Evolutionary conservation across 1,139 yeast species (phyloP).

Genomic region (Geotrichum reessii): DNA sequence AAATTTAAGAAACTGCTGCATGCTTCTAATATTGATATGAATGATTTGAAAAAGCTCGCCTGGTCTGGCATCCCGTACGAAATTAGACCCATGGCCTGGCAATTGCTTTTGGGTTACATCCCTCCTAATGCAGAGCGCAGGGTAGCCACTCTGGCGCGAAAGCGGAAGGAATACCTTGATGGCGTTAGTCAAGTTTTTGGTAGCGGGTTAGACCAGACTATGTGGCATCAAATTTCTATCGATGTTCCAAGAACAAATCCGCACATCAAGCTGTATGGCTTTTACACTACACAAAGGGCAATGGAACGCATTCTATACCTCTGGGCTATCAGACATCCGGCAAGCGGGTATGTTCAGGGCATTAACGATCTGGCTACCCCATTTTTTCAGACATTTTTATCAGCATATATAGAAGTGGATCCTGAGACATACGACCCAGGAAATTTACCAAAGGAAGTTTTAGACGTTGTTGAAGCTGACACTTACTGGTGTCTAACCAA

Average conservation of each 20-base stretch:
- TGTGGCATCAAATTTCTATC: slow-evolving; percentile 94
- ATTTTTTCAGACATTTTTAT: slow-evolving; percentile 79
- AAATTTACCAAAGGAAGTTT: slow-evolving; percentile 48
- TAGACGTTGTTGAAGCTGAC: slow-evolving; percentile 78
- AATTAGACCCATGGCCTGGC: slow-evolving; percentile 85
- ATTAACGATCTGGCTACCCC: slow-evolving; percentile 94
- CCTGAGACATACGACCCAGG: slow-evolving; percentile 57
- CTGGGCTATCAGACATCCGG: slow-evolving; percentile 98
- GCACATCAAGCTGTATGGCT: slow-evolving; percentile 64
- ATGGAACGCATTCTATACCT: slow-evolving; percentile 76
- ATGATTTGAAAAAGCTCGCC: slow-evolving; percentile 67
- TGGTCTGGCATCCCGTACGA: slow-evolving; percentile 94
- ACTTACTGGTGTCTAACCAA: slow-evolving; percentile 94
- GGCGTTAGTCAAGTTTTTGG: slow-evolving; percentile 60
- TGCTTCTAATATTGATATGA: slow-evolving; percentile 55
- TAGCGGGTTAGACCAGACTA: slow-evolving; percentile 60
- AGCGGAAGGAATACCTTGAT: slow-evolving; percentile 79
- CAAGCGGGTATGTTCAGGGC: slow-evolving; percentile 98
- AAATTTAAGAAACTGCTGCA: slow-evolving; percentile 63
- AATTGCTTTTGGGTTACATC: slow-evolving; percentile 76
- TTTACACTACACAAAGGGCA: slow-evolving; percentile 63
- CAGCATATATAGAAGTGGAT: slow-evolving; percentile 54
- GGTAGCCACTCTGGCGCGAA: slow-evolving; percentile 60
- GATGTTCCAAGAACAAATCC: slow-evolving; percentile 97
- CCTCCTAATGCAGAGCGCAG: slow-evolving; percentile 82